phyloP scores from a whole-genome alignment of 2,329 filamentous ascomycete genomes.

The Furcasterigmium furcatum region DNA sequence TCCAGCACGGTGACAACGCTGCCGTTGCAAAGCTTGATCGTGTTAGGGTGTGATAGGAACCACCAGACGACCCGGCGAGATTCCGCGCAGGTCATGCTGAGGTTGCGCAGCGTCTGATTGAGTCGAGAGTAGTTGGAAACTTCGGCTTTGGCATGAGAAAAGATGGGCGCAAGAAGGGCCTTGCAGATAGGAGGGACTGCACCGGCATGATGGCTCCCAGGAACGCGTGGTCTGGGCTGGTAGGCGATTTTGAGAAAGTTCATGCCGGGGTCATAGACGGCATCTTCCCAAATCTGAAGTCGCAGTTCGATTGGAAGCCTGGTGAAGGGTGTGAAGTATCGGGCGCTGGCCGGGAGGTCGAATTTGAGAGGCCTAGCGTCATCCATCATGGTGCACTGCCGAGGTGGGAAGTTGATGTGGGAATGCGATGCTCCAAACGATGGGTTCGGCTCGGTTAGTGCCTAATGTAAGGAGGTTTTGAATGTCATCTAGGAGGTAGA shows the following conservation, averaged over 20 bases:
- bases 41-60: conserved; percentile 7
- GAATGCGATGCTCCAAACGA: background rate
- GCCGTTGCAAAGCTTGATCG: conserved; percentile 20
- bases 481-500: background rate
- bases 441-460: background rate
- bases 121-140: conserved; percentile 26
- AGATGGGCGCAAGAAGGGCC: conserved; percentile 19
- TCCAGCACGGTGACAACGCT: conserved; percentile 16
- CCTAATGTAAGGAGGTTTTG: no score
- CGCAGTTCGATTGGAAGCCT: conserved; percentile 31
- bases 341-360: conserved; percentile 23
- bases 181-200: background rate
- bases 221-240: background rate
- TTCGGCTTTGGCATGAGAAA: conserved; percentile 23
- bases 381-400: no score
- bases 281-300: conserved; percentile 27
- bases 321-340: conserved; percentile 24
- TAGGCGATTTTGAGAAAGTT: conserved; percentile 26
- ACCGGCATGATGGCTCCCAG: background rate
- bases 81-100: conserved; percentile 10
- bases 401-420: no score
- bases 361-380: conserved; percentile 22
- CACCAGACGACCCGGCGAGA: conserved; percentile 2
- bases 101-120: conserved; percentile 11
- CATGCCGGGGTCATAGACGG: conserved; percentile 27